Conservation (phyloP, 2,329 filamentous ascomycete species). For the Talaromyces verruculosus region DNA sequence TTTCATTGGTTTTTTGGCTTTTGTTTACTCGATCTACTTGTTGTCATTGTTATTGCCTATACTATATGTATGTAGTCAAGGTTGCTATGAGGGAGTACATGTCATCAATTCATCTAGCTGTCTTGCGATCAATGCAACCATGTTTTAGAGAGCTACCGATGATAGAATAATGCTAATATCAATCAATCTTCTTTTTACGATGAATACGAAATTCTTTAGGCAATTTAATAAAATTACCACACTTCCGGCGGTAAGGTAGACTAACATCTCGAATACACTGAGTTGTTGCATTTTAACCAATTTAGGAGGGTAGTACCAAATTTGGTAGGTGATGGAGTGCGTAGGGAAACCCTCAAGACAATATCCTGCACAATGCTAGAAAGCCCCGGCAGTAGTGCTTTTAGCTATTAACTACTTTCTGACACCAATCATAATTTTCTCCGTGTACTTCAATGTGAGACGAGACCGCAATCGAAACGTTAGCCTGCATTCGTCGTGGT, state of each 20-base stretch:
- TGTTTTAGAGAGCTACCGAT: too few species aligned
- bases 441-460: neutral
- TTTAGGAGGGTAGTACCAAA: neutral
- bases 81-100: neutral
- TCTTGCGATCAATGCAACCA: too few species aligned
- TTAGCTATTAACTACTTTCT: neutral
- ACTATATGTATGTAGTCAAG: neutral
- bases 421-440: neutral
- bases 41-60: neutral
- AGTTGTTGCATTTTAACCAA: neutral
- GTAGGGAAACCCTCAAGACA: neutral
- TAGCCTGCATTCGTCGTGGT: neutral
- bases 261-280: neutral
- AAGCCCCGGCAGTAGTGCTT: neutral
- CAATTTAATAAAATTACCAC: too few species aligned
- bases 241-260: neutral
- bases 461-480: neutral
- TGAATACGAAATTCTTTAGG: too few species aligned
- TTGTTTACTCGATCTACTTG: neutral
- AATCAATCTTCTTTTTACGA: neutral
- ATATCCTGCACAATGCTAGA: neutral
- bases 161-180: neutral
- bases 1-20: neutral
- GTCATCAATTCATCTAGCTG: neutral
- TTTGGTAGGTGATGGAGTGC: neutral